Evolutionary conservation across 306 rosid species (phyloP).

Genomic region (Begonia fuchsioides): DNA sequence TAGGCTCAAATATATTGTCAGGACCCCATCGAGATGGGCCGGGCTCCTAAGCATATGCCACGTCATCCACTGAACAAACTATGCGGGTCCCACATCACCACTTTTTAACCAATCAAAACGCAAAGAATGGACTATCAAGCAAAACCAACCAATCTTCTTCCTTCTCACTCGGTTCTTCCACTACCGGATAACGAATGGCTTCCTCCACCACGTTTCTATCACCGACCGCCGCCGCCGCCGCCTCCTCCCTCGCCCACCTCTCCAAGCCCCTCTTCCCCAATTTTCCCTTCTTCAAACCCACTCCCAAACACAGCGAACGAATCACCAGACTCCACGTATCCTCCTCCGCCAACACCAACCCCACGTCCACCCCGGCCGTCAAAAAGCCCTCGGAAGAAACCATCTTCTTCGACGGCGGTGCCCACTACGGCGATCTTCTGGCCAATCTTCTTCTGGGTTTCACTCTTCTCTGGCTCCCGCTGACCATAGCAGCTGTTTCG

Average conservation of each 20-base stretch:
- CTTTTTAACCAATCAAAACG: slow-evolving; percentile 13
- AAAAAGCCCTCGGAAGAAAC: slow-evolving; percentile 35
- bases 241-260: slow-evolving; percentile 14
- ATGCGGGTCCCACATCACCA: slow-evolving; percentile 3
- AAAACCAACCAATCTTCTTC: slow-evolving; percentile 3
- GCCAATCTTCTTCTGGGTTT: slow-evolving; percentile 64
- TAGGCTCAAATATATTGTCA: no score
- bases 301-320: slow-evolving; percentile 14
- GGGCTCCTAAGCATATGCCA: no score
- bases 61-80: not conserved
- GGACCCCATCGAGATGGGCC: no score
- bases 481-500: slow-evolving; percentile 73
- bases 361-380: slow-evolving; percentile 17
- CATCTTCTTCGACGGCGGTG: slow-evolving; percentile 88
- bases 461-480: slow-evolving; percentile 78
- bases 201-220: slow-evolving; percentile 35
- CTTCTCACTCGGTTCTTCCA: not conserved
- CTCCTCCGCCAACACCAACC: slow-evolving; percentile 55
- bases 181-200: slow-evolving; percentile 52
- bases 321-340: slow-evolving; percentile 51
- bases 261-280: slow-evolving; percentile 9
- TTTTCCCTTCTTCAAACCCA: slow-evolving; percentile 9
- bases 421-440: slow-evolving; percentile 70
- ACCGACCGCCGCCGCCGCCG: slow-evolving; percentile 18
- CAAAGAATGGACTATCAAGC: not conserved